Percentiles rank a stretch among this genome's conserved stretches.
Evolutionary conservation across 495 filamentous ascomycete genomes (phyloP).

Genomic region (Trichodelitschia bisporula): DNA sequence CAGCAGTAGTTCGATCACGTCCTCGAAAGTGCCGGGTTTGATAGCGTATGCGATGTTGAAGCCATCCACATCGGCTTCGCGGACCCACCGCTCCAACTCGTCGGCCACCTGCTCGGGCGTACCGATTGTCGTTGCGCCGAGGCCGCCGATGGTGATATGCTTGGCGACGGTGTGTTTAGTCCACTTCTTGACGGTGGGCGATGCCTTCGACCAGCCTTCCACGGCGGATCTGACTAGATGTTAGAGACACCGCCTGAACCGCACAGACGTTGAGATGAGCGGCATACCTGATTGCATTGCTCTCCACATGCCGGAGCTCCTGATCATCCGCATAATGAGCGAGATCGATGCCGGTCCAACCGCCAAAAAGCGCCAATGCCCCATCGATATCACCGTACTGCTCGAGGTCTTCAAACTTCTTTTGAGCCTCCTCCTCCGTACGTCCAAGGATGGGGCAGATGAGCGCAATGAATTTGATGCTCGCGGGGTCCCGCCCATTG

Average conservation of each 20-base stretch:
- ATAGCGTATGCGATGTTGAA: constrained; percentile 33
- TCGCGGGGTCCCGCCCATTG: constrained; percentile 21
- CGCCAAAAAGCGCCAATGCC: constrained; percentile 30
- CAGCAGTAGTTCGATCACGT: constrained; percentile 32
- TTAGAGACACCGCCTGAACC: too few species aligned
- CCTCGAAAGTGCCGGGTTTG: constrained; percentile 35
- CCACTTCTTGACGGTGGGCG: constrained; percentile 7
- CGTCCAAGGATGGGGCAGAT: constrained; percentile 25
- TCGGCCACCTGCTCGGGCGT: constrained; percentile 5
- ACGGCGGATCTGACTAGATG: too few species aligned
- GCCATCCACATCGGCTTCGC: constrained; percentile 7
- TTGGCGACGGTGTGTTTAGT: constrained; percentile 6
- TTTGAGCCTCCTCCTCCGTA: constrained; percentile 27
- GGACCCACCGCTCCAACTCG: constrained; percentile 5
- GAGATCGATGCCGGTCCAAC: constrained; percentile 32
- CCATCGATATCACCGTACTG: constrained; percentile 27
- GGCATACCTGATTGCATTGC: constrained; percentile 4
- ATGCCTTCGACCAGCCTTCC: constrained; percentile 3
- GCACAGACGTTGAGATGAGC: too few species aligned
- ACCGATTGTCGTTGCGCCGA: constrained; percentile 3
- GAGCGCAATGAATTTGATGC: constrained; percentile 28
- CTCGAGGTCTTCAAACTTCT: constrained; percentile 25
- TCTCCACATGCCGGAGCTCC: constrained; percentile 12
- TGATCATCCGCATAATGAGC: constrained; percentile 27
- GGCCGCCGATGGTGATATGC: constrained; percentile 6